These are phyloP conservation scores for Xylaria castorea DNA, from an alignment of 495 filamentous ascomycete genomes.

Conservation along the genomic window DNA sequence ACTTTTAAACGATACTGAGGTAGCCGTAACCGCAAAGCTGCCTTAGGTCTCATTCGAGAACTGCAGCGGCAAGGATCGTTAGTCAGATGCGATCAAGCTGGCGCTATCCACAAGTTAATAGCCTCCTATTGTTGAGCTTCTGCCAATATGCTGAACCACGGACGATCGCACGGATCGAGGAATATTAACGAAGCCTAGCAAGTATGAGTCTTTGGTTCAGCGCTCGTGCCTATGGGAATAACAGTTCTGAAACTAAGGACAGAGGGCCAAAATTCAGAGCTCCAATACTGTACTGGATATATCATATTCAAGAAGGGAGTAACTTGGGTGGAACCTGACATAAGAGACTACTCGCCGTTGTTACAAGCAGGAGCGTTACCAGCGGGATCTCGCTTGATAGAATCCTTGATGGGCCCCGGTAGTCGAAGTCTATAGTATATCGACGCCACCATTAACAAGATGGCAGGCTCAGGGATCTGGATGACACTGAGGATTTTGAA, in stretches of 20 bases:
- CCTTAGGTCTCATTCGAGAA: constrained; percentile 33
- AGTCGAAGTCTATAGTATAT: constrained; percentile 28
- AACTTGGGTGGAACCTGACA: background rate
- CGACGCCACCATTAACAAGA: constrained; percentile 38
- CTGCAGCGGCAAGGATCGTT: constrained; percentile 30
- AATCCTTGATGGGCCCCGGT: constrained; percentile 9
- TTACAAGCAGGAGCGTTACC: constrained; percentile 16
- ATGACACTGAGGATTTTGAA: constrained; percentile 18
- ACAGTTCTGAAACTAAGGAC: constrained; percentile 19
- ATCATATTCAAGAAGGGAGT: constrained; percentile 15
- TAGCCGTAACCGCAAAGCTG: constrained; percentile 34
- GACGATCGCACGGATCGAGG: constrained; percentile 24
- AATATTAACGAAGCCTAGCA: constrained; percentile 26
- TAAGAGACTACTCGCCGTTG: constrained; percentile 10
- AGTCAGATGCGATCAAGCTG: background rate
- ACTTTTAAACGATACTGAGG: constrained; percentile 31
- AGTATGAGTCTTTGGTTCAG: constrained; percentile 27
- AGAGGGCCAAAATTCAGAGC: constrained; percentile 24
- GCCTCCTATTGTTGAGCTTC: constrained; percentile 27
- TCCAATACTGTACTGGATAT: constrained; percentile 2
- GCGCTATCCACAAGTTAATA: constrained; percentile 29
- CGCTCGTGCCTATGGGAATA: constrained; percentile 9
- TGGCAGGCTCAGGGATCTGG: constrained; percentile 32
- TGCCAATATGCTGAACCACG: constrained; percentile 31
- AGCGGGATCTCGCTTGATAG: constrained; percentile 3